A percentile compares a stretch with the other conserved stretches of the same genome.
phyloP scores from a whole-genome alignment of 1,139 yeast genomes.

The Scheffersomyces parashehatae region DNA sequence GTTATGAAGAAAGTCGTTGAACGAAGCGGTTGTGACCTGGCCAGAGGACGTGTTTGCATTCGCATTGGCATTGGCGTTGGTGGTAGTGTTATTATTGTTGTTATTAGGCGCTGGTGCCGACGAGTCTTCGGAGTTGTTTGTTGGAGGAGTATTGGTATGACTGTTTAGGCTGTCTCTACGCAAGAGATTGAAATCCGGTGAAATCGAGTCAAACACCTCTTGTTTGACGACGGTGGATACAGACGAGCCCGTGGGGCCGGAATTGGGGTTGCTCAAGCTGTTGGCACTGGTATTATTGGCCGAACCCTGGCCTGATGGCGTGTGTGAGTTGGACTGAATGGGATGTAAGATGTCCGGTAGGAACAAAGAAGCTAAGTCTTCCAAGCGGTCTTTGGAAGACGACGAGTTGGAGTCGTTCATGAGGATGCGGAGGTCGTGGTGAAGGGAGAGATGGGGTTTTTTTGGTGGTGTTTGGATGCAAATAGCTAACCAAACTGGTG shows the following conservation, averaged over 20 bases:
- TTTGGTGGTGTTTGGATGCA: too few species aligned
- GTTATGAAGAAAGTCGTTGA: slow-evolving; percentile 15
- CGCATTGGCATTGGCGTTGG: slow-evolving; percentile 3
- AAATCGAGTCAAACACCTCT: slow-evolving; percentile 19
- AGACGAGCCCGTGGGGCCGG: too few species aligned
- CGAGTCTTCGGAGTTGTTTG: neutral
- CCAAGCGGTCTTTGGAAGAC: slow-evolving; percentile 27
- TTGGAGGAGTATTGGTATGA: slow-evolving; percentile 6
- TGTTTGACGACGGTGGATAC: slow-evolving; percentile 14
- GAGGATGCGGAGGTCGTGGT: neutral
- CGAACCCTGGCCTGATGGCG: slow-evolving; percentile 7
- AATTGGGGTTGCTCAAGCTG: too few species aligned
- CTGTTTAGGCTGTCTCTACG: slow-evolving; percentile 4
- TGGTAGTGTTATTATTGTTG: slow-evolving; percentile 4
- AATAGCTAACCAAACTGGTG: too few species aligned
- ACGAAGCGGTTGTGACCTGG: slow-evolving; percentile 4
- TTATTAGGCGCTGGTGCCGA: neutral
- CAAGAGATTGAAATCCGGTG: neutral
- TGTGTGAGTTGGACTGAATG: slow-evolving; percentile 1
- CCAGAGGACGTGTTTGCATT: neutral
- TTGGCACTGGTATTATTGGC: slow-evolving; percentile 6
- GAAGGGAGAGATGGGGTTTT: too few species aligned
- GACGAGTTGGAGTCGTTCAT: slow-evolving; percentile 8
- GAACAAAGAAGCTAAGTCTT: slow-evolving; percentile 45
- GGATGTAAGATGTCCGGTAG: slow-evolving; percentile 44